A percentile compares a stretch with the other conserved stretches of the same genome.
phyloP scores from a whole-genome alignment of 805 yeast species.

The Hanseniaspora nectarophila region DNA sequence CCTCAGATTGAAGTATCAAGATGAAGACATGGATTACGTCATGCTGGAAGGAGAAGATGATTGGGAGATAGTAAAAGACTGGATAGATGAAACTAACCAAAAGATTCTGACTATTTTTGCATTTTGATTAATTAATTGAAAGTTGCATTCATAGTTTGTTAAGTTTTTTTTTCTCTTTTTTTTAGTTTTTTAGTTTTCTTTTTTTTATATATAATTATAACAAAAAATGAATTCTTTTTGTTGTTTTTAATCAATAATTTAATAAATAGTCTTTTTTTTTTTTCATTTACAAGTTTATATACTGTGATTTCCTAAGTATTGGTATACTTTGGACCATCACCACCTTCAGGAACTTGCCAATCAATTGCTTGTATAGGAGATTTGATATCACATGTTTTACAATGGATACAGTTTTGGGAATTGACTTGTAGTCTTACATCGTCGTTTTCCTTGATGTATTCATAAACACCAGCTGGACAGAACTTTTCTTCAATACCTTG shows the following conservation, averaged over 20 bases:
- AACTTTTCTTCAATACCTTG: conserved; percentile 83
- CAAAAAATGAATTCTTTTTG: too few species aligned
- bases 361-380: conserved; percentile 87
- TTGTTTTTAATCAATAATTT: too few species aligned
- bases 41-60: conserved; percentile 78
- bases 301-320: conserved; percentile 42
- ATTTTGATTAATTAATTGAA: conserved; percentile 19
- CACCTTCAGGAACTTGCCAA: conserved; percentile 99
- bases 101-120: conserved; percentile 37
- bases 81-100: conserved; percentile 41
- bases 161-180: neutral
- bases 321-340: conserved; percentile 94
- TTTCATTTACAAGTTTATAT: neutral
- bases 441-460: conserved; percentile 59
- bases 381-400: conserved; percentile 96
- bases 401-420: conserved; percentile 94
- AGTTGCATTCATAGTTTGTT: neutral
- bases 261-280: neutral
- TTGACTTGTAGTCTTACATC: conserved; percentile 87
- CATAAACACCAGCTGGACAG: conserved; percentile 98
- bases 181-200: neutral
- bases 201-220: neutral
- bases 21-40: conserved; percentile 92
- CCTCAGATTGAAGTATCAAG: conserved; percentile 61
- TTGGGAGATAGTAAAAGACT: conserved; percentile 72